phyloP scores from a whole-genome alignment of 2,329 filamentous ascomycete genomes.

The Cladorrhinum sp. region DNA sequence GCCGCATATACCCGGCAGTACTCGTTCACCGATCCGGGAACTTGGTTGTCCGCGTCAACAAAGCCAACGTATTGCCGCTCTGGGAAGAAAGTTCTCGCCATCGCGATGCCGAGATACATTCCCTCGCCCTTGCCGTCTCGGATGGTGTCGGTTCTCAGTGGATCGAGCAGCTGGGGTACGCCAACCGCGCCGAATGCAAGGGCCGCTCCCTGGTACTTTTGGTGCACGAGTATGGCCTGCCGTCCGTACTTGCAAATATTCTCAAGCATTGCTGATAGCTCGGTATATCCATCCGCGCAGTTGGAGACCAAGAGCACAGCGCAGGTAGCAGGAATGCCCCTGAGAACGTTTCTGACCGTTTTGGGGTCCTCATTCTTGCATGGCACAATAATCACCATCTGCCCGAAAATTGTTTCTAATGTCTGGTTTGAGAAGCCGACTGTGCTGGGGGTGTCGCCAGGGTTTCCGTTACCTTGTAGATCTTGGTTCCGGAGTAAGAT shows the following conservation, averaged over 20 bases:
- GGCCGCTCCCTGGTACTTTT: slow-evolving; percentile 30
- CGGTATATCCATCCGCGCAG: slow-evolving; percentile 18
- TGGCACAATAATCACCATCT: slow-evolving; percentile 33
- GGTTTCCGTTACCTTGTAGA: too few species aligned
- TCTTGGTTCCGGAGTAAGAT: too few species aligned
- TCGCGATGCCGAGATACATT: slow-evolving; percentile 33
- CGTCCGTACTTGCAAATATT: slow-evolving; percentile 25
- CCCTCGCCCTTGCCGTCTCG: slow-evolving; percentile 34
- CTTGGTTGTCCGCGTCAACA: slow-evolving; percentile 35
- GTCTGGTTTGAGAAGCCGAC: background rate
- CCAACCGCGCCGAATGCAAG: slow-evolving; percentile 25
- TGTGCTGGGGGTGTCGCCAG: background rate
- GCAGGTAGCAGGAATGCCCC: slow-evolving; percentile 31
- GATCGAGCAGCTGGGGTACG: slow-evolving; percentile 26
- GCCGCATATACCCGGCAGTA: slow-evolving; percentile 35
- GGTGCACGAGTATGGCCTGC: slow-evolving; percentile 30
- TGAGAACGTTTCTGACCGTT: slow-evolving; percentile 30
- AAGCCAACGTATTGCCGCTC: slow-evolving; percentile 32
- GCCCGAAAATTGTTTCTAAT: slow-evolving; percentile 13
- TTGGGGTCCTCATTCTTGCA: slow-evolving; percentile 32
- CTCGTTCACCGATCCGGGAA: slow-evolving; percentile 32
- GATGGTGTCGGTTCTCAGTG: slow-evolving; percentile 18
- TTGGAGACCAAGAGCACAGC: slow-evolving; percentile 34
- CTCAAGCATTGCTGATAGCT: slow-evolving; percentile 21
- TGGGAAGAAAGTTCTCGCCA: slow-evolving; percentile 27